Evolutionary conservation across 768 basidiomycete genomes (phyloP), one percentile per base, ranked within the genome.

Genomic region (Termitomyces sp.): DNA sequence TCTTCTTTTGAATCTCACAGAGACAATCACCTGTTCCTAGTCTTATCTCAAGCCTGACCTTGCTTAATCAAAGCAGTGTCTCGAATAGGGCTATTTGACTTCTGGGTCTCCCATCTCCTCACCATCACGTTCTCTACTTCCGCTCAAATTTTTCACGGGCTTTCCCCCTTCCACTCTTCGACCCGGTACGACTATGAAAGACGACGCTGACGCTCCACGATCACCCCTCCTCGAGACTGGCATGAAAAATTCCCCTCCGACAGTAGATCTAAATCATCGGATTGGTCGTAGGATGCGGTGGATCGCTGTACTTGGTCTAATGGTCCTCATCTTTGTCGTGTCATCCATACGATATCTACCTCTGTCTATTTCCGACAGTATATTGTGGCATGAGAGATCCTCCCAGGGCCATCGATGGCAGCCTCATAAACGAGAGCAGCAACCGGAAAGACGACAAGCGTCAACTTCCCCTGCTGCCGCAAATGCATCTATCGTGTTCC

Each of bases 251-350:
- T 48, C 56, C 27, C 41, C 57, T 46, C 54, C 32, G 46, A 1
- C 27, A 24, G 46, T 48, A 47, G 29, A 50, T 37, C 37, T 24
- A 56, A 85, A 83, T 69, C 76, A 71, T 58, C 73, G 71, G 46
- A 75, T 68, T 32, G 77, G 74, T 43, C 75, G 81, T 24, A 70
- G 75, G 52, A 73, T 75, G 53, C 70, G 72, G 65, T 82, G 78
- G 79, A 74, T 81, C 1, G 76, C 84, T 54, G 54, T 88, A 42
- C 60, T 85, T 34, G 74, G 87, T 2, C 88, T 88, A 2, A 61
- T 85, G 10, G 61, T 74, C 6, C 76, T 90, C 50, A 65, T 86
- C 39, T 55, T 84, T 43, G 75, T 88, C 59, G 81, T 83, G 12
- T 65, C 73, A 3, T 80, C 76, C 13, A 79, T 80, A 16, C 80